Conservation (phyloP, 805 yeast genomes). For the Suhomyces xylopsoci region DNA sequence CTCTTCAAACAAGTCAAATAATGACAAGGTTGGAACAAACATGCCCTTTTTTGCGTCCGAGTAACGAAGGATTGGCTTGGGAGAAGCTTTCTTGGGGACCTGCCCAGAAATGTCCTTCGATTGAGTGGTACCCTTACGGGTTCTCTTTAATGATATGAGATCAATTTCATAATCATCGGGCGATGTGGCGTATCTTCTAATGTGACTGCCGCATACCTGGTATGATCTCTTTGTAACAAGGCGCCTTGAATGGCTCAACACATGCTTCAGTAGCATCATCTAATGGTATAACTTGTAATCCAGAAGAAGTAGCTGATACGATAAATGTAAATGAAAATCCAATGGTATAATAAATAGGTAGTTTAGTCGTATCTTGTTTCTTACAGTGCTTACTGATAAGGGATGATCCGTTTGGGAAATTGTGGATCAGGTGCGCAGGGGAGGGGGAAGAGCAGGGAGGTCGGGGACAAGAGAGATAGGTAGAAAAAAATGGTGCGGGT, state of each 20-base stretch:
- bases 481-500: background rate
- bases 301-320: background rate
- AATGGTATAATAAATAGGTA: background rate
- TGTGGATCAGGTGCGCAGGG: background rate
- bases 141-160: conserved; percentile 10
- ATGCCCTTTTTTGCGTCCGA: background rate
- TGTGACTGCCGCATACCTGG: background rate
- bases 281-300: background rate
- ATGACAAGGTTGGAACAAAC: background rate
- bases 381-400: background rate
- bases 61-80: background rate
- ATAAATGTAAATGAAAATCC: background rate
- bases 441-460: background rate
- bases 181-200: background rate
- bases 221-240: background rate
- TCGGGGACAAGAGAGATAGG: background rate
- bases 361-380: background rate
- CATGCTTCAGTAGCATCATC: conserved; percentile 1
- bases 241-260: background rate
- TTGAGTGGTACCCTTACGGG: background rate
- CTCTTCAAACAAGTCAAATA: conserved; percentile 1
- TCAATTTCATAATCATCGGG: conserved; percentile 12
- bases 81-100: background rate
- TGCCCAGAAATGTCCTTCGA: background rate
- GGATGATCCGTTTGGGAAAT: background rate